Evolutionary conservation across 208 protist genomes (phyloP), one percentile per base, ranked within the genome.

Genomic region (Trypanosoma scelopori): DNA sequence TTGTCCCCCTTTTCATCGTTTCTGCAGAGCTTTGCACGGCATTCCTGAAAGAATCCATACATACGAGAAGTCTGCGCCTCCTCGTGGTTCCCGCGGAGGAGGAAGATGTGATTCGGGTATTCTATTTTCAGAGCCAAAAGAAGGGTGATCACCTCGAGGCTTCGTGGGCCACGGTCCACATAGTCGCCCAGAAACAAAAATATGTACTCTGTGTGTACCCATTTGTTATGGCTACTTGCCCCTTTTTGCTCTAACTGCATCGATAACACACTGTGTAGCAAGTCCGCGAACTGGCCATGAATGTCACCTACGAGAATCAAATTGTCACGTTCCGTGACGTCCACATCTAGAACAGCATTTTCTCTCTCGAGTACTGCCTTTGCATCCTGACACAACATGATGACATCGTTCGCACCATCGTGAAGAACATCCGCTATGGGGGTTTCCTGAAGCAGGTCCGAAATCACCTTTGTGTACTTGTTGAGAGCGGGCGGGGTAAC

Each of bases 121-220:
- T 93, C 84, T 28, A 95, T 53, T 68, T 96, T 94, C 45, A 95
- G 76, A 1, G 86, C 87, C 6, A 95, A 56, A 3, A 97, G 71
- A 11, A 95, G 84, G 12, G 91, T 57, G 45, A 96, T 89, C 0
- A 91, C 80, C 70, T 96, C 91, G 9, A 96, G 69, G 28, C 86
- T 81, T 41, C 85, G 76, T 47, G 87, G 77, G 0, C 97, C 97
- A 49, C 97, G 87, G 71, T 99, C 98, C 9, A 99, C 98, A 69
- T 98, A 99, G 71, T 99, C 97, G 37, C 98, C 97, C 45, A 99
- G 87, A 74, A 99, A 99, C n/a, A 99, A 79, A 71, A 97, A 96
- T 15, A 83, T 81, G 27, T 76, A 20, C 65, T 78, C 64, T 72
- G 75, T 28, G 42, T 53, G n/a, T 15, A 12, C 18, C 35, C 46